Evolutionary conservation across 179 eudicot genomes (phyloP), one percentile per base, ranked within the genome.

Genomic region (Spinacia oleracea): DNA sequence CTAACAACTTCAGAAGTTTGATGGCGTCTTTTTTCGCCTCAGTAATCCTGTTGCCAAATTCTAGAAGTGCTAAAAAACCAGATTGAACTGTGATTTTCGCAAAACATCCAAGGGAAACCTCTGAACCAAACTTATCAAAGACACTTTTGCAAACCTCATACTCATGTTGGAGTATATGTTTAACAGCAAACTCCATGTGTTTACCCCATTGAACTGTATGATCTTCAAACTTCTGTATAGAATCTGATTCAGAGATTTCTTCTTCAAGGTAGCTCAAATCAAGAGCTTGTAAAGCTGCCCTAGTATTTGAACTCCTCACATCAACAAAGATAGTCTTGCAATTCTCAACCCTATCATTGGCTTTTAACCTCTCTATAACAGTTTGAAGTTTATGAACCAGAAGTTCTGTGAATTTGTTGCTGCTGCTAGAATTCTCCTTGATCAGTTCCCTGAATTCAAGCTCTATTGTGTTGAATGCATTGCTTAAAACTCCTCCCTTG

Each of bases 21-120:
- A 90, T 59, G 21, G 98, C 98, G 50, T 95, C 98, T 71, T 91
- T 93, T 84, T 95, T 94, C 1, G 93, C 87, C 77, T 81, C 84
- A 15, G 91, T 86, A 35, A 95, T 60, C 34, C 82, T 76, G 65
- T 78, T 85, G 14, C 92, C 97, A 74, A 93, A 90, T 77, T 83
- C 70, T 72, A 95, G 85, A 55, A 95, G 90, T 14, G 21, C 69
- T 2, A 75, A 81, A 12, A 95, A 84, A 45, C 97, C 97, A 0
- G 92, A 90, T 56, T 82, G 77, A 5, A 76, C 15, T 11, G 87
- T 87, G 27, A 91, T 83, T 70, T 86, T 81, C 0, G 91, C 88
- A 77, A 91, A 93, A 84, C 93, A 90, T 27, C 78, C 69, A 67
- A 73, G 83, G 72, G 83, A 78, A 9, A 81, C 70, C 65, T 86